Percentiles rank a stretch among this genome's conserved stretches.
Evolutionary conservation across 2,329 filamentous ascomycete genomes (phyloP).

Genomic region (Incumbomyces delicatus): DNA sequence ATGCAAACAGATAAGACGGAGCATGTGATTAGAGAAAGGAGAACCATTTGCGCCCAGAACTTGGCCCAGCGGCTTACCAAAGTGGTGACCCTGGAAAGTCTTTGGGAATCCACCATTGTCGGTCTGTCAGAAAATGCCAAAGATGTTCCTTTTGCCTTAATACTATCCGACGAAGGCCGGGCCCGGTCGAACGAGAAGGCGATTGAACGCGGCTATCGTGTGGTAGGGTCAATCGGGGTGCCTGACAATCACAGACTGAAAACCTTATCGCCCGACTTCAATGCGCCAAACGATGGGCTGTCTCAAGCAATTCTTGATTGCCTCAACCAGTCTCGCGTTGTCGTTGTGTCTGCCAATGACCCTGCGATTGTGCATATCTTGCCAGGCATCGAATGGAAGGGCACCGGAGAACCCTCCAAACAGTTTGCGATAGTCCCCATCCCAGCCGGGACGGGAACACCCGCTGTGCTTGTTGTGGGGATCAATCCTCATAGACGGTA

Average conservation of each 20-base stretch:
- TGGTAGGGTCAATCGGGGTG: conserved; percentile 2
- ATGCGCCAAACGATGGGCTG: not conserved
- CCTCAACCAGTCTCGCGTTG: not conserved
- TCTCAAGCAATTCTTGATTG: not conserved
- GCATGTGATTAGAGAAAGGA: conserved; percentile 28
- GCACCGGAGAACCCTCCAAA: not conserved
- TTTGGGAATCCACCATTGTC: conserved; percentile 40
- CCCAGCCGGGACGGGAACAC: not conserved
- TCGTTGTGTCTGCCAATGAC: not conserved
- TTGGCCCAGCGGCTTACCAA: conserved; percentile 33
- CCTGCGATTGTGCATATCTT: not conserved
- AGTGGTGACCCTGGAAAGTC: conserved; percentile 35
- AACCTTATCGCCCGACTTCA: not conserved
- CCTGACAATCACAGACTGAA: not conserved
- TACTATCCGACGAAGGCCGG: conserved; percentile 46
- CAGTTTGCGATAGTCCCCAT: conserved; percentile 5
- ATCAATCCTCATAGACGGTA: conserved; percentile 8
- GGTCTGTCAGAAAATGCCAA: conserved; percentile 37
- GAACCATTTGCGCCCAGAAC: conserved; percentile 34
- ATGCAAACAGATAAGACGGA: conserved; percentile 39
- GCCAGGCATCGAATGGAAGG: conserved; percentile 3
- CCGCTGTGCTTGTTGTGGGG: conserved; percentile 3
- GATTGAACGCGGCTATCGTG: not conserved
- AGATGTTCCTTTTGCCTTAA: conserved; percentile 43
- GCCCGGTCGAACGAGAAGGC: not conserved